Evolutionary conservation across 306 rosid genomes (phyloP).

Genomic region (Medicago truncatula): DNA sequence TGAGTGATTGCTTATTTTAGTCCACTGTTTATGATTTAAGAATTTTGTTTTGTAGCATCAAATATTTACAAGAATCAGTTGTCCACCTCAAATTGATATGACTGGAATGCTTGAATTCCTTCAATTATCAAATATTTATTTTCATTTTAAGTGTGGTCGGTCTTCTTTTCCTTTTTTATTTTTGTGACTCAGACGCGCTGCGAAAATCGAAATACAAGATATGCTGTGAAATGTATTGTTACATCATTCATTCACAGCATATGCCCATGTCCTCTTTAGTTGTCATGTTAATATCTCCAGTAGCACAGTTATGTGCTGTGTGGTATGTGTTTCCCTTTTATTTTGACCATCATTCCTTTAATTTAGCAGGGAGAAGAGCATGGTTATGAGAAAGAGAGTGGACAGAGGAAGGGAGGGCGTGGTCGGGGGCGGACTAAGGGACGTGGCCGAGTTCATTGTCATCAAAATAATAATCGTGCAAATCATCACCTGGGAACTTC

Average conservation of each 20-base stretch:
- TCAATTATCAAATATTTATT: slow-evolving; percentile 29
- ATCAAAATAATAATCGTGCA: slow-evolving; percentile 63
- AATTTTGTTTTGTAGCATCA: slow-evolving; percentile 10
- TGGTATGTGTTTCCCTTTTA: slow-evolving; percentile 13
- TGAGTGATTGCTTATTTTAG: slow-evolving; percentile 50
- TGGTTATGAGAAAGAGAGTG: slow-evolving; percentile 73
- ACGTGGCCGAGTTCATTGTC: slow-evolving; percentile 76
- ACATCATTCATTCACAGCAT: slow-evolving; percentile 29
- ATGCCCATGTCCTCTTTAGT: slow-evolving; percentile 3
- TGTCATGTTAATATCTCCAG: slow-evolving; percentile 2
- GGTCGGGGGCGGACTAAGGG: slow-evolving; percentile 77
- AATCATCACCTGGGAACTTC: slow-evolving; percentile 72
- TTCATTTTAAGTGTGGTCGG: not conserved
- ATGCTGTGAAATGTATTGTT: slow-evolving; percentile 25
- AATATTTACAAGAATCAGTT: slow-evolving; percentile 16
- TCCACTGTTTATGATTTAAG: slow-evolving; percentile 13
- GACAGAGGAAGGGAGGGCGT: slow-evolving; percentile 76
- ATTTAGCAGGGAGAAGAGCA: slow-evolving; percentile 80
- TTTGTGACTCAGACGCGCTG: too few species aligned
- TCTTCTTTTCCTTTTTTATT: not conserved
- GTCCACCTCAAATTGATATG: not conserved
- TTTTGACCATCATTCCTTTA: slow-evolving; percentile 24
- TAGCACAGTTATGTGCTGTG: slow-evolving; percentile 13
- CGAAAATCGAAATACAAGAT: not conserved
- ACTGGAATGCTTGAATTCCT: slow-evolving; percentile 19